phyloP scores from a whole-genome alignment of 345 rosid species.

The Ceriops decandra region DNA sequence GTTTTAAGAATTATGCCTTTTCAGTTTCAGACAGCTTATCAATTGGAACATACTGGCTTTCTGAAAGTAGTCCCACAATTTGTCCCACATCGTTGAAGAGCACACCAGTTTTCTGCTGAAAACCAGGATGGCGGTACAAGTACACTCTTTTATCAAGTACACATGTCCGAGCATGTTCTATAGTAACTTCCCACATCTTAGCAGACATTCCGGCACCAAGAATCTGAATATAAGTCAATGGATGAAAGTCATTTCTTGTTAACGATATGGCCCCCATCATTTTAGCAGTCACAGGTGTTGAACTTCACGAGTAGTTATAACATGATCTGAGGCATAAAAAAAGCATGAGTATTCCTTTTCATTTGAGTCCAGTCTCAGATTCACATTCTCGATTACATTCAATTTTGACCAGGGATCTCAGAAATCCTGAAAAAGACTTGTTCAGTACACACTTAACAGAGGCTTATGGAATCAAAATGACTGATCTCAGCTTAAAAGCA shows the following conservation, averaged over 20 bases:
- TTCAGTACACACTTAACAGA: background rate
- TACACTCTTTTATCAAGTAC: constrained; percentile 61
- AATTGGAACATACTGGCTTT: constrained; percentile 52
- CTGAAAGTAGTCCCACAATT: constrained; percentile 70
- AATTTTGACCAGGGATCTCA: background rate
- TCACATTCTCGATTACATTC: background rate
- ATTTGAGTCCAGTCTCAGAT: constrained; percentile 5
- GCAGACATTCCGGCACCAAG: constrained; percentile 99
- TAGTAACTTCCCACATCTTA: constrained; percentile 95
- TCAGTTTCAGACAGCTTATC: constrained; percentile 78
- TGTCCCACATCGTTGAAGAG: constrained; percentile 90
- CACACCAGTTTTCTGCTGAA: constrained; percentile 69
- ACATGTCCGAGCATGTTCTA: constrained; percentile 87
- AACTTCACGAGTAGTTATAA: constrained; percentile 5
- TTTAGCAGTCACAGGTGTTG: background rate
- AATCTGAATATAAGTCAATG: constrained; percentile 45
- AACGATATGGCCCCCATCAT: constrained; percentile 1
- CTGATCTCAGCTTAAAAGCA: background rate
- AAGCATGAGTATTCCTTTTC: constrained; percentile 1
- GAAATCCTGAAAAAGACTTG: background rate
- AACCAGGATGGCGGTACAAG: constrained; percentile 53
- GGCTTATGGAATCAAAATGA: background rate
- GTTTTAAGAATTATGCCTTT: constrained; percentile 46
- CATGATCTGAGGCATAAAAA: background rate
- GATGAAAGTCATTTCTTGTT: background rate